A percentile compares a stretch with the other conserved stretches of the same genome.
These are phyloP conservation scores for Fusarium siculi DNA, from an alignment of 2,329 filamentous ascomycete genomes.

Conservation along the genomic window DNA sequence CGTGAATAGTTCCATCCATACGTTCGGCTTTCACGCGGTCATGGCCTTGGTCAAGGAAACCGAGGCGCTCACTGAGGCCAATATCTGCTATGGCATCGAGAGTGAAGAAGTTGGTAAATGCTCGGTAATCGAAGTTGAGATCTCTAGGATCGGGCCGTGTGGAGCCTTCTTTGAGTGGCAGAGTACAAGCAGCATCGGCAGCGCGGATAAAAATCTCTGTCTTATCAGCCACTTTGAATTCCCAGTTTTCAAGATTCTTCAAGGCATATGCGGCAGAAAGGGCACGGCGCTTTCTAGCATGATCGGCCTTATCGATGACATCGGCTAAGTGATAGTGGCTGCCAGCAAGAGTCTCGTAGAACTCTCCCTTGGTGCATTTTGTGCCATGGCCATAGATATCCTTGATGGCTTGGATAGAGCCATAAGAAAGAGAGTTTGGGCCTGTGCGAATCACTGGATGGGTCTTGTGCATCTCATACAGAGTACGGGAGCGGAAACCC, in stretches of 20 bases:
- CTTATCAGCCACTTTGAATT: constrained; percentile 65
- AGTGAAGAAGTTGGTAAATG: constrained; percentile 65
- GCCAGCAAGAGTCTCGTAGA: constrained; percentile 58
- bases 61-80: constrained; percentile 61
- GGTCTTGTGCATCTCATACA: constrained; percentile 59
- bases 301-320: constrained; percentile 62
- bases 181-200: constrained; percentile 55
- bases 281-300: constrained; percentile 61
- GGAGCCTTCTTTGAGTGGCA: constrained; percentile 47
- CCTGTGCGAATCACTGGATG: constrained; percentile 47
- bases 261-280: constrained; percentile 62
- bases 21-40: constrained; percentile 56
- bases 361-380: constrained; percentile 60
- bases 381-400: constrained; percentile 59
- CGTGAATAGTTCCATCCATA: constrained; percentile 58
- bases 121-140: constrained; percentile 60
- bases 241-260: constrained; percentile 65
- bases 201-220: constrained; percentile 55
- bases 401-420: constrained; percentile 38
- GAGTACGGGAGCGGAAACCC: constrained; percentile 56
- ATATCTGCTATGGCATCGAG: constrained; percentile 68
- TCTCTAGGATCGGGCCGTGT: constrained; percentile 48
- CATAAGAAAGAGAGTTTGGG: constrained; percentile 44
- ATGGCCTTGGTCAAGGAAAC: constrained; percentile 61
- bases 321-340: constrained; percentile 64